These are phyloP conservation scores for Strobilomyces dryophilus DNA, from an alignment of 768 basidiomycete species.

Conservation along the genomic window DNA sequence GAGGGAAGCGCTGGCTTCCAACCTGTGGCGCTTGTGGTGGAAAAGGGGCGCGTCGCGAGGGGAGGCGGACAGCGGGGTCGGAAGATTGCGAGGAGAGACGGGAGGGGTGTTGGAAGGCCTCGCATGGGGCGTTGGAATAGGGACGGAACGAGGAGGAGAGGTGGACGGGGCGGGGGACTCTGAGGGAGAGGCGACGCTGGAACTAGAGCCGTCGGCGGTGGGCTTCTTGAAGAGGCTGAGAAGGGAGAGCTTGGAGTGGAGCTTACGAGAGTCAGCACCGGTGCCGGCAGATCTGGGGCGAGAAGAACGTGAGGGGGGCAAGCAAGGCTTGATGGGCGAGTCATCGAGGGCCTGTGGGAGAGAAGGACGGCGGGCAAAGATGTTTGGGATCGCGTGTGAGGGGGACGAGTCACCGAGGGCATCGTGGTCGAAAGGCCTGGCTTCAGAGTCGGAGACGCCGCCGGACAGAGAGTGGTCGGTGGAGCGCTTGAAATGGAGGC, in stretches of 20 bases:
- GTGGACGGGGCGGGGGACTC: constrained; percentile 26
- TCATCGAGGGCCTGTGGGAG: constrained; percentile 51
- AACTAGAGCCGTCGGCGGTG: constrained; percentile 34
- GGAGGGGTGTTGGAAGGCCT: constrained; percentile 17
- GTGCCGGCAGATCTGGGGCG: constrained; percentile 74
- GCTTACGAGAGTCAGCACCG: constrained; percentile 52
- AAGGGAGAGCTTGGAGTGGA: constrained; percentile 71
- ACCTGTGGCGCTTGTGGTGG: constrained; percentile 18
- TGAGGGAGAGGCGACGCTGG: constrained; percentile 33
- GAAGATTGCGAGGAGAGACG: constrained; percentile 27
- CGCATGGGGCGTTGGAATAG: constrained; percentile 19
- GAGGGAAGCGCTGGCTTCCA: constrained; percentile 22
- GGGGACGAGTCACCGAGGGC: constrained; percentile 2
- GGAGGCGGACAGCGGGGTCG: constrained; percentile 25
- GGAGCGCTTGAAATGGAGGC: constrained; percentile 71
- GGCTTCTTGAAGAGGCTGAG: constrained; percentile 70
- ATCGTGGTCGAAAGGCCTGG: constrained; percentile 14
- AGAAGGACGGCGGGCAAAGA: constrained; percentile 58
- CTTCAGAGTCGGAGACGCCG: constrained; percentile 30
- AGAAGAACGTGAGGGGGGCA: constrained; percentile 31
- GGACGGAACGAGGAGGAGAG: constrained; percentile 25
- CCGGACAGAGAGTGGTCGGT: constrained; percentile 64
- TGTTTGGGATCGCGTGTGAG: constrained; percentile 14
- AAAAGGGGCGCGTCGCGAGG: constrained; percentile 24
- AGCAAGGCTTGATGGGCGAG: constrained; percentile 30